Base-by-base conservation (phyloP, 208 protist genomes). In the Leishmania braziliensis region DNA sequence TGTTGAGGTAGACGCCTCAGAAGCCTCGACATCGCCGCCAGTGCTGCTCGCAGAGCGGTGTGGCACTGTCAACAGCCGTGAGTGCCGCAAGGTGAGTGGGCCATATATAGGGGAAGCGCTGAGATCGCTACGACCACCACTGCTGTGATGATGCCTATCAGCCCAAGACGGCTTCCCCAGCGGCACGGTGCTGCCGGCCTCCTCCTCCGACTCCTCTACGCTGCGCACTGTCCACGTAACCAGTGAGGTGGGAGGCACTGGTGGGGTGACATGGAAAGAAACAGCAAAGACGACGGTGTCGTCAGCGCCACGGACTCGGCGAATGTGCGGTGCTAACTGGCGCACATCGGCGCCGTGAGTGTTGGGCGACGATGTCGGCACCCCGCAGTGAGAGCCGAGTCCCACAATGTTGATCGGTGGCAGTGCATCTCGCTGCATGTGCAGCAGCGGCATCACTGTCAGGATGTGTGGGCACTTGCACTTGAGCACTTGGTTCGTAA, bases 401-500 rank as follows among this genome's bases (percentile, higher is more conserved):
- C 93, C 95, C 39, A 90, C 65, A 33, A 97, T 87, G 48, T 65
- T 53, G 9, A 97, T 79, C 3, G 88, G 88, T 36, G 90, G 89
- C 62, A 98, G 80, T 36, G 66, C 65, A 75, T 98, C 95, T 14
- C 77, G 83, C 36, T 78, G 75, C 56, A 93, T 66, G 66, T 83
- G 87, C 70, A 98, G 88, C 5, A 93, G 80, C 51, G 95, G 95
- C 90, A 93, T 93, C 43, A 96, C 95, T 0, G 89, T 89, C 72
- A 98, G 81, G 5, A 91, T 96, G 86, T 96, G 95, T 23, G 95
- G 95, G 77, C 95, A 98, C 87, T 98, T 98, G 86, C 95, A 98
- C 83, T 95, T 94, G 48, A 98, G 86, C 16, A 95, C 93, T 36
- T 74, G 80, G 81, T 92, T 95, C 3, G 88, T 89, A 69, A 98